Conservation (phyloP, 2,329 filamentous ascomycete genomes). For the Colletotrichum sp. region DNA sequence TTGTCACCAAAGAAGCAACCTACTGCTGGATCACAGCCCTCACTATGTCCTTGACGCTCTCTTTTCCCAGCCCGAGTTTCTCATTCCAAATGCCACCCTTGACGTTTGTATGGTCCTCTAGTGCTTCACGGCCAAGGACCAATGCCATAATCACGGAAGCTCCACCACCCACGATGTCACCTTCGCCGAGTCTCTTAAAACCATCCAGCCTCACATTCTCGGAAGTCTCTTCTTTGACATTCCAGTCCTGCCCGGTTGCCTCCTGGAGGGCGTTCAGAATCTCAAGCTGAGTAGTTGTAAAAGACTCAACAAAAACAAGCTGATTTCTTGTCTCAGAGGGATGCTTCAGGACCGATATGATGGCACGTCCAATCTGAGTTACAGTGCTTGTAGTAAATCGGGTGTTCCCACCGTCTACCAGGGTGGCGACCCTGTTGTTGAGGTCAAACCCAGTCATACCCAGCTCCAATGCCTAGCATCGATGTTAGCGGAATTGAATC, state of each 20-base stretch:
- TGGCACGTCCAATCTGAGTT: constrained; percentile 18
- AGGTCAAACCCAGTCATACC: constrained; percentile 52
- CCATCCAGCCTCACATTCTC: not conserved
- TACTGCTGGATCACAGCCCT: not conserved
- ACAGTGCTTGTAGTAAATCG: constrained; percentile 18
- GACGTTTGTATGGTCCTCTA: not conserved
- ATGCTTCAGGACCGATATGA: constrained; percentile 12
- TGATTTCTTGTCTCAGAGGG: constrained; percentile 21
- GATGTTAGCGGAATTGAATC: not conserved
- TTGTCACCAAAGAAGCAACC: not conserved
- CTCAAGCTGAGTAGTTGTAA: constrained; percentile 53
- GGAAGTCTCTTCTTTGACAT: not conserved
- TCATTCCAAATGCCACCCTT: not conserved
- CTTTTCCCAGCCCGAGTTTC: not conserved
- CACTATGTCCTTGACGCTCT: not conserved
- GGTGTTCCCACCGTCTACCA: constrained; percentile 21
- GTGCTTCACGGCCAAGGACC: not conserved
- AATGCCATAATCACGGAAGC: not conserved
- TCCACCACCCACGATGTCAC: not conserved
- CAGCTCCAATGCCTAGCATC: not conserved
- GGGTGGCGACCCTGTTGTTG: constrained; percentile 36
- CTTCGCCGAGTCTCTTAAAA: not conserved
- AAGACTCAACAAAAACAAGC: constrained; percentile 38
- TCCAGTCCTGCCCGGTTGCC: not conserved
- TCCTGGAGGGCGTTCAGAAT: constrained; percentile 36